These are phyloP conservation scores for Leccinum barrowsii DNA, from an alignment of 768 basidiomycete species.

Conservation along the genomic window DNA sequence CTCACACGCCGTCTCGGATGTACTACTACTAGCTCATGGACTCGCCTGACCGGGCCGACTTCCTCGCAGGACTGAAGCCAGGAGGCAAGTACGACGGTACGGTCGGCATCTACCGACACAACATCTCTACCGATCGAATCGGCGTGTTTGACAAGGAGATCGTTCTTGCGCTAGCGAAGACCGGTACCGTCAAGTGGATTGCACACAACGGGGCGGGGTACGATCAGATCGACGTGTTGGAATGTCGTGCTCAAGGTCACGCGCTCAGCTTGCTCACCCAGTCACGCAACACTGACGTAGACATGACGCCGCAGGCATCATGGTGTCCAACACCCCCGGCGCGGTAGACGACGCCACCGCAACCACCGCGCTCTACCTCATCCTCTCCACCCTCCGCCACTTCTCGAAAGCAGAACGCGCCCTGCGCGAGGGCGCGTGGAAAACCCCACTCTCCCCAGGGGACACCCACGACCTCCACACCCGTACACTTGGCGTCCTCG, in stretches of 20 bases:
- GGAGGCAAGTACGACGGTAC: conserved; percentile 72
- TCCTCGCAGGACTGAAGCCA: conserved; percentile 58
- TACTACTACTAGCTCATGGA: conserved; percentile 42
- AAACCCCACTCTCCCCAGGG: conserved; percentile 44
- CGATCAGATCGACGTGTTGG: conserved; percentile 72
- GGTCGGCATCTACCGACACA: conserved; percentile 78
- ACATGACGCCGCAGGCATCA: conserved; percentile 38
- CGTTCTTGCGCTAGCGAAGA: conserved; percentile 57
- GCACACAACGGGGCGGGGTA: conserved; percentile 94
- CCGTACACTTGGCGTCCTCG: conserved; percentile 69
- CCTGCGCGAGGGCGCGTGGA: conserved; percentile 56
- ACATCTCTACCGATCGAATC: conserved; percentile 58
- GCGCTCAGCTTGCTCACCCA: not conserved
- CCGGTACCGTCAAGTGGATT: conserved; percentile 70
- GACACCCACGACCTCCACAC: conserved; percentile 62
- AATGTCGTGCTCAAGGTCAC: conserved; percentile 70
- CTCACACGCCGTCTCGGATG: not conserved
- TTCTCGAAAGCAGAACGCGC: conserved; percentile 61
- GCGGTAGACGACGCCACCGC: conserved; percentile 92
- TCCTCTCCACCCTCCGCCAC: conserved; percentile 74
- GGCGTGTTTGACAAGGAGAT: conserved; percentile 81
- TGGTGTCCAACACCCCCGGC: conserved; percentile 83
- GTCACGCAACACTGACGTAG: not conserved
- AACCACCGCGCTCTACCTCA: conserved; percentile 79
- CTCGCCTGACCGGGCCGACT: conserved; percentile 61